These are phyloP conservation scores for Populus davidiana DNA, from an alignment of 345 rosid species.

Conservation along the genomic window DNA sequence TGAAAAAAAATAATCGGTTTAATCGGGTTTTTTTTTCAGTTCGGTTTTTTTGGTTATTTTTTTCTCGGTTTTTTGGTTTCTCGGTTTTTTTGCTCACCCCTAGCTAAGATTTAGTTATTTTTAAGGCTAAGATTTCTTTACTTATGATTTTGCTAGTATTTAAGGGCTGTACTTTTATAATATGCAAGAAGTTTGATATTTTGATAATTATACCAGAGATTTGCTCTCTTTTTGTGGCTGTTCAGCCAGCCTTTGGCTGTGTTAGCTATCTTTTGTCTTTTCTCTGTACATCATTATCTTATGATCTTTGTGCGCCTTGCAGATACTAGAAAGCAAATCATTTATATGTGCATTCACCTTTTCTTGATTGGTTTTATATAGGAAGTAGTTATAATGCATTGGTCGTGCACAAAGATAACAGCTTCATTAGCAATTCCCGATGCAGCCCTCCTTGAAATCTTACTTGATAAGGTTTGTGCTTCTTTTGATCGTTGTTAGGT, in stretches of 20 bases:
- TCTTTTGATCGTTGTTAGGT: neutral
- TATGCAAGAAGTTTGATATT: neutral
- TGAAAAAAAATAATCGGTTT: too few relatives aligned
- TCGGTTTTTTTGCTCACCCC: too few relatives aligned
- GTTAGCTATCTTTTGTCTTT: neutral
- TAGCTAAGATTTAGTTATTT: too few relatives aligned
- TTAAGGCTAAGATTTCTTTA: too few relatives aligned
- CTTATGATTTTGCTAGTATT: neutral
- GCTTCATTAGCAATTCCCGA: constrained; percentile 89
- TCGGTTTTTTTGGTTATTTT: too few relatives aligned
- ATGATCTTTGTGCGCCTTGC: neutral
- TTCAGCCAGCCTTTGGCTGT: neutral
- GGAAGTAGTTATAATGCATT: constrained; percentile 99
- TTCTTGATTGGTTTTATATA: constrained; percentile 23
- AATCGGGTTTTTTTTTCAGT: too few relatives aligned
- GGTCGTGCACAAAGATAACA: constrained; percentile 95
- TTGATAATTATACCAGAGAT: neutral
- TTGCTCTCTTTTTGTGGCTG: neutral
- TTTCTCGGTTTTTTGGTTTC: too few relatives aligned
- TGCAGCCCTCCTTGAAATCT: constrained; percentile 73
- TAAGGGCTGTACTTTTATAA: neutral
- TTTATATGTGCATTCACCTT: constrained; percentile 1
- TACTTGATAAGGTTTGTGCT: constrained; percentile 81
- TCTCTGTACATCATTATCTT: neutral
- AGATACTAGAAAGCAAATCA: neutral